These are phyloP conservation scores for Pseudogymnoascus sp. DNA, from an alignment of 2,329 filamentous ascomycete species.

Conservation along the genomic window DNA sequence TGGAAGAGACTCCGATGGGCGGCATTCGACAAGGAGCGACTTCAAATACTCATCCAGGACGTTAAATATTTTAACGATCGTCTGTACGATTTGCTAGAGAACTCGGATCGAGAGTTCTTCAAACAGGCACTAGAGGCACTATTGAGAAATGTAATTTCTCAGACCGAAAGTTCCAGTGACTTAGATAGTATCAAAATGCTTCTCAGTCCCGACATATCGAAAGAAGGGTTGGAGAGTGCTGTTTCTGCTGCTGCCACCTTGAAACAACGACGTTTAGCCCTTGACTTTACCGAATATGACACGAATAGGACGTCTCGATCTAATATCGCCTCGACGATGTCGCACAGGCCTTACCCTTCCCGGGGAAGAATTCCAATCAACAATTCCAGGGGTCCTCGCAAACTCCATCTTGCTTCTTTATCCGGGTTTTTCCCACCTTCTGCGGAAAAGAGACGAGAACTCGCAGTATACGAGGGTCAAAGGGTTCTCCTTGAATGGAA, in stretches of 20 bases:
- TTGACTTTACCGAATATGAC: slow-evolving; percentile 6
- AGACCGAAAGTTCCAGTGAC: slow-evolving; percentile 10
- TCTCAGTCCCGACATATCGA: slow-evolving; percentile 3
- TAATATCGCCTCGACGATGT: not conserved
- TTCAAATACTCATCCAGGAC: slow-evolving; percentile 16
- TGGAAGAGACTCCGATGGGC: slow-evolving; percentile 21
- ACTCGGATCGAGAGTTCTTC: slow-evolving; percentile 11
- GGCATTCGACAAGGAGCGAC: slow-evolving; percentile 18
- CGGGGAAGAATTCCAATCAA: not conserved
- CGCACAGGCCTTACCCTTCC: not conserved
- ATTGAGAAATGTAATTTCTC: slow-evolving; percentile 14
- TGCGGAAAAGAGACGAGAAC: slow-evolving; percentile 11
- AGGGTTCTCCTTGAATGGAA: slow-evolving; percentile 17
- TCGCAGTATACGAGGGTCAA: slow-evolving; percentile 14
- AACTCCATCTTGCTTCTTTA: not conserved
- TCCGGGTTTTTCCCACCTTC: not conserved
- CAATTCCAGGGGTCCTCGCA: not conserved
- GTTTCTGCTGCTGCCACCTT: slow-evolving; percentile 13
- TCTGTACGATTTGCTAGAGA: slow-evolving; percentile 18
- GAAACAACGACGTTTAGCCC: slow-evolving; percentile 13
- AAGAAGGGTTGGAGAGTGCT: not conserved
- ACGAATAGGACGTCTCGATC: not conserved
- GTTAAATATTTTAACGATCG: slow-evolving; percentile 17
- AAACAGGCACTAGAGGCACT: slow-evolving; percentile 3
- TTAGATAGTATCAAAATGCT: slow-evolving; percentile 13